phyloP scores from a whole-genome alignment of 1,284 basidiomycete species.

The Trichosporon sp. region DNA sequence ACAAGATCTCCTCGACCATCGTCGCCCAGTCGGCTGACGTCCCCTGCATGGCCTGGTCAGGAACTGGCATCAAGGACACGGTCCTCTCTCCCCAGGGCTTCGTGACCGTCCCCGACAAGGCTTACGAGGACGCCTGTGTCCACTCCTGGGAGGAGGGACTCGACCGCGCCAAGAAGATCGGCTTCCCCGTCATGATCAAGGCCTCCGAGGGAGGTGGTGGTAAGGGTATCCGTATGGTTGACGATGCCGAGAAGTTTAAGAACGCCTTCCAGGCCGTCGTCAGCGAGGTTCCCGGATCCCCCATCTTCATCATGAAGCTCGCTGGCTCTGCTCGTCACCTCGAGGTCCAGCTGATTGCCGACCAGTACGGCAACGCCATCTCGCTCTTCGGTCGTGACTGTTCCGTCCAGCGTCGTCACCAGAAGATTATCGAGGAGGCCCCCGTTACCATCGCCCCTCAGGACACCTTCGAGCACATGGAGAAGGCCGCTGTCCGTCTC shows the following conservation, averaged over 20 bases:
- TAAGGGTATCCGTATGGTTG: conserved; percentile 95
- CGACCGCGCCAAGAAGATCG: conserved; percentile 76
- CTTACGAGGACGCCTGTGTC: conserved; percentile 85
- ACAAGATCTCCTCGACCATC: conserved; percentile 99
- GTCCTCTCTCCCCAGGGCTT: conserved; percentile 79
- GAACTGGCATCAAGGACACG: conserved; percentile 88
- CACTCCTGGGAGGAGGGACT: conserved; percentile 85
- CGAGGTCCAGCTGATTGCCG: conserved; percentile 96
- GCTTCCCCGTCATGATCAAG: conserved; percentile 99
- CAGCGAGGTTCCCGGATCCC: conserved; percentile 96
- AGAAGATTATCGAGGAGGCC: conserved; percentile 99
- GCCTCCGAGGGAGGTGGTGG: conserved; percentile 98
- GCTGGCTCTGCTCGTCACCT: conserved; percentile 95
- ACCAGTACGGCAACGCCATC: conserved; percentile 99
- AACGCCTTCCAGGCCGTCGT: conserved; percentile 89
- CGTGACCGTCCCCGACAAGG: conserved; percentile 87
- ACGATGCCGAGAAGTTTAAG: conserved; percentile 77
- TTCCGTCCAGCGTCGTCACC: conserved; percentile 97
- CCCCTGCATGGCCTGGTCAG: conserved; percentile 99
- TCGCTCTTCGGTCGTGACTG: conserved; percentile 99
- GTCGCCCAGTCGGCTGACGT: conserved; percentile 96
- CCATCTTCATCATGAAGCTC: conserved; percentile 99
- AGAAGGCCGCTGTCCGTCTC: conserved; percentile 92
- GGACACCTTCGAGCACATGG: conserved; percentile 92
- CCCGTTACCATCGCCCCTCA: conserved; percentile 94